Evolutionary conservation across 768 basidiomycete genomes (phyloP).

Genomic region (Candolleomyces aberdarensis): DNA sequence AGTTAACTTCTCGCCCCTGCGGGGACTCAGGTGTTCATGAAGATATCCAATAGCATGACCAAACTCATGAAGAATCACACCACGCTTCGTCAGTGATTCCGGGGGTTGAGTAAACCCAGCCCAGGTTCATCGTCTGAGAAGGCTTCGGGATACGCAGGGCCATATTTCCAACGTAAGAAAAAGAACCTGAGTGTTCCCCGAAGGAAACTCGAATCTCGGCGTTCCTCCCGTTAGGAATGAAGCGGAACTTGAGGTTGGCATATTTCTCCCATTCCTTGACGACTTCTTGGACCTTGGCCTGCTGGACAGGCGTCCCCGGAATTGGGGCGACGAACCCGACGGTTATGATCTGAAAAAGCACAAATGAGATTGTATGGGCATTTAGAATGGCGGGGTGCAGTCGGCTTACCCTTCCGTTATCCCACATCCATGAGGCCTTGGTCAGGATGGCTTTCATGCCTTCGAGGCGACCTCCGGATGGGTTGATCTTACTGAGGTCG

Average conservation of each 20-base stretch:
- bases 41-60: constrained; percentile 16
- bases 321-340: neutral
- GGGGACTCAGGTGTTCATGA: constrained; percentile 16
- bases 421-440: constrained; percentile 3
- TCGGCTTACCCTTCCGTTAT: constrained; percentile 2
- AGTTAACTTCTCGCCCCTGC: neutral
- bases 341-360: neutral
- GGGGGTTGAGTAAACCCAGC: constrained; percentile 6
- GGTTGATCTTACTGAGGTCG: neutral
- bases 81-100: constrained; percentile 2
- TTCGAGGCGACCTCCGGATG: neutral
- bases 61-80: constrained; percentile 18
- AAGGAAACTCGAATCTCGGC: constrained; percentile 12
- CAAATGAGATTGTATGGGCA: neutral
- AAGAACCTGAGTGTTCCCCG: constrained; percentile 9
- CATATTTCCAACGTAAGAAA: constrained; percentile 12
- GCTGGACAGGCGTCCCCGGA: constrained; percentile 1
- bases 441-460: constrained; percentile 6
- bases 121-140: constrained; percentile 13
- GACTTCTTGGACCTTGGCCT: constrained; percentile 10
- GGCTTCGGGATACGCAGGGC: neutral
- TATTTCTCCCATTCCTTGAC: constrained; percentile 16
- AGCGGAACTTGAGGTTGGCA: constrained; percentile 13
- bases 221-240: neutral
- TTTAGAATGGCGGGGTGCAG: neutral